Evolutionary conservation across 495 filamentous ascomycete species (phyloP).

Genomic region (Podospora appendiculata): DNA sequence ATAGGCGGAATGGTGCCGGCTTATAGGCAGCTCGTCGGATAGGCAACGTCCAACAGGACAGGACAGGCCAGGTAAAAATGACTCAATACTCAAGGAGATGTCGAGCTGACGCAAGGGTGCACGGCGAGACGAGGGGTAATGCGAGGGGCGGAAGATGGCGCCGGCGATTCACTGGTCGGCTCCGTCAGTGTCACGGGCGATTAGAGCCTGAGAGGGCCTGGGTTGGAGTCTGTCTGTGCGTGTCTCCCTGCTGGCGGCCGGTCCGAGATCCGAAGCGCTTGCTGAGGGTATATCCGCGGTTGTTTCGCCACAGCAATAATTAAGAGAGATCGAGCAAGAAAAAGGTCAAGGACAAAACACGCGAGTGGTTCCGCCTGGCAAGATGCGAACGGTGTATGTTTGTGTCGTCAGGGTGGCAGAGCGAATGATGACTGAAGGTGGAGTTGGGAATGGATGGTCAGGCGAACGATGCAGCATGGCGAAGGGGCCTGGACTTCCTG

Average conservation of each 20-base stretch:
- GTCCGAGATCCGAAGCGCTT: too few relatives aligned
- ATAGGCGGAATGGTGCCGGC: constrained; percentile 52
- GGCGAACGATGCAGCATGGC: background rate
- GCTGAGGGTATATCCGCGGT: too few relatives aligned
- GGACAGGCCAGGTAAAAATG: background rate
- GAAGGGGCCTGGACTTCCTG: background rate
- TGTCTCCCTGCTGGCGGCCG: too few relatives aligned
- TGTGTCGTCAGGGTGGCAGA: background rate
- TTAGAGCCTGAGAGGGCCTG: too few relatives aligned
- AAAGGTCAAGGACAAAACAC: too few relatives aligned
- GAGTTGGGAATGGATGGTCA: constrained; percentile 1
- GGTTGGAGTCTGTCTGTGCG: too few relatives aligned
- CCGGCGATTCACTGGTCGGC: too few relatives aligned
- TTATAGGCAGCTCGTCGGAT: constrained; percentile 3
- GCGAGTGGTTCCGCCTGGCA: too few relatives aligned
- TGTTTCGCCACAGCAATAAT: too few relatives aligned
- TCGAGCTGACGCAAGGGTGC: background rate
- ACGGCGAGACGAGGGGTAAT: background rate
- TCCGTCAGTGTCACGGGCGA: too few relatives aligned
- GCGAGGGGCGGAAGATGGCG: background rate
- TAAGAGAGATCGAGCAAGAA: too few relatives aligned
- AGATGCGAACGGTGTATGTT: too few relatives aligned
- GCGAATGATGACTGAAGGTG: constrained; percentile 7
- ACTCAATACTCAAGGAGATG: background rate
- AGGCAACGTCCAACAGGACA: background rate